Conservation (phyloP, 306 rosid species). For the Cicer yamashitae region DNA sequence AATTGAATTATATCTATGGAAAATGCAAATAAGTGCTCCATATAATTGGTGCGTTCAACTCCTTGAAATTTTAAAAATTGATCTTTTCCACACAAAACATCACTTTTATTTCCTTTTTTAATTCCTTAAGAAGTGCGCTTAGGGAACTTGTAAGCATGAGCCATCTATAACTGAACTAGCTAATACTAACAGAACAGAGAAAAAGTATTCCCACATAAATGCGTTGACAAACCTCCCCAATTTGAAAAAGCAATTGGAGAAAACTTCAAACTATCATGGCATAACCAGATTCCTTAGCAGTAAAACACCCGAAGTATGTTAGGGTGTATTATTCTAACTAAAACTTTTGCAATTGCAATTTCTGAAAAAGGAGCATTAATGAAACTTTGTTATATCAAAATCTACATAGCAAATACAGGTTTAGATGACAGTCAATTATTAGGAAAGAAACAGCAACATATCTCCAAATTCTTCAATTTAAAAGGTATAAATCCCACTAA, state of each 20-base stretch:
- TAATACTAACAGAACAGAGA: neutral
- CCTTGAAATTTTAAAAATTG: too few species aligned
- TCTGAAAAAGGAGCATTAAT: conserved; percentile 12
- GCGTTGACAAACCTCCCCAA: conserved; percentile 26
- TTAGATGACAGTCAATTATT: conserved; percentile 6
- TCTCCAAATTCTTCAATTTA: conserved; percentile 1
- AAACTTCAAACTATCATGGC: conserved; percentile 29
- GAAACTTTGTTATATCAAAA: conserved; percentile 6
- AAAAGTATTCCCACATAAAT: conserved; percentile 11
- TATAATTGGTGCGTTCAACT: too few species aligned
- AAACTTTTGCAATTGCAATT: conserved; percentile 28
- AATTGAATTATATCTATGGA: conserved; percentile 17
- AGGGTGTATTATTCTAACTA: neutral
- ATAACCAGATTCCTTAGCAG: conserved; percentile 21
- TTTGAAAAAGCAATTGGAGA: conserved; percentile 28
- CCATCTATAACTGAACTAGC: neutral
- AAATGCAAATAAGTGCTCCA: too few species aligned
- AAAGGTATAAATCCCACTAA: conserved; percentile 26
- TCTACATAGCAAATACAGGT: conserved; percentile 13
- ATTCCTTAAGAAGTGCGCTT: too few species aligned
- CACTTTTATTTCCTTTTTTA: too few species aligned
- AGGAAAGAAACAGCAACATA: neutral
- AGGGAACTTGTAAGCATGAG: too few species aligned
- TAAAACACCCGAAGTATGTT: conserved; percentile 26
- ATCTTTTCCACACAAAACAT: too few species aligned